phyloP scores from a whole-genome alignment of 768 basidiomycete genomes.

The Termitomyces sp. region DNA sequence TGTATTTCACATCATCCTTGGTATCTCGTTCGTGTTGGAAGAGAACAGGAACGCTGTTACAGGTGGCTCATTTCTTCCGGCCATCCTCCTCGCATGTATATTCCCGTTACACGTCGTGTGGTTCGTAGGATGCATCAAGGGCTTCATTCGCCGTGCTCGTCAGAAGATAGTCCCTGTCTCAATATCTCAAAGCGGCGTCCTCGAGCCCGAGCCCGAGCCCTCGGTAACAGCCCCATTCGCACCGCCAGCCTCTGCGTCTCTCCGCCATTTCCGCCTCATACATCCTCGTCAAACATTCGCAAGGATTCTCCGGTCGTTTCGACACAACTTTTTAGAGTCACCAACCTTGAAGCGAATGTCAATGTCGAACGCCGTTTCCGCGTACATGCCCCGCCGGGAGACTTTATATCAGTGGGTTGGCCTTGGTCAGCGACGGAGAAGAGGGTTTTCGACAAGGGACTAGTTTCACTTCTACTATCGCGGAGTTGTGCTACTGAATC shows the following conservation, averaged over 20 bases:
- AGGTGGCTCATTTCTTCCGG: conserved; percentile 32
- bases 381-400: conserved; percentile 12
- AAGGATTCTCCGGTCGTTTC: conserved; percentile 7
- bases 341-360: background rate
- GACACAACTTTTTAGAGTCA: background rate
- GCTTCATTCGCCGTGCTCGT: conserved; percentile 29
- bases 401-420: conserved; percentile 15
- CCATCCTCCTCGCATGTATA: conserved; percentile 30
- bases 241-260: background rate
- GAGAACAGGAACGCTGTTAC: conserved; percentile 22
- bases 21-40: conserved; percentile 21
- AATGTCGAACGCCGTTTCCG: background rate
- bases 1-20: conserved; percentile 33
- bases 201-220: background rate
- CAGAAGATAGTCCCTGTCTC: background rate
- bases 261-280: background rate
- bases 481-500: background rate
- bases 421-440: conserved; percentile 5
- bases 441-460: background rate
- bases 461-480: background rate
- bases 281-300: conserved; percentile 8
- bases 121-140: conserved; percentile 46
- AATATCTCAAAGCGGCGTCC: background rate
- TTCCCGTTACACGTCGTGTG: conserved; percentile 47
- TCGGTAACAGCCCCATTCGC: background rate